Evolutionary conservation across 169 alveolate genomes (phyloP), one percentile per base, ranked within the genome.

Genomic region (Plasmodium vivax): DNA sequence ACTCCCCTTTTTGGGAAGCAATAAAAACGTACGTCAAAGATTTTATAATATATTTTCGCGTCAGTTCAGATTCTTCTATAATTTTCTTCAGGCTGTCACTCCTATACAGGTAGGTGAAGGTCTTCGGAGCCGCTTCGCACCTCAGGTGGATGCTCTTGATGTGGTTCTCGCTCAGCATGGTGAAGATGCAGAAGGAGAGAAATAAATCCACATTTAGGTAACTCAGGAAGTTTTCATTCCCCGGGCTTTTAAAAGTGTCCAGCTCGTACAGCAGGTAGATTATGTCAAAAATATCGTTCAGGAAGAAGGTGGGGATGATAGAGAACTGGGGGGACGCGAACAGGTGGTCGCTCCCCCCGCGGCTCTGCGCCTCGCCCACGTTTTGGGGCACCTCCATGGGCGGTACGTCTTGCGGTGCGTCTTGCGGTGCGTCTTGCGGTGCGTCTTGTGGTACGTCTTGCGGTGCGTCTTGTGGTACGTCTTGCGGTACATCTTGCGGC

Each of bases 71-170:
- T 75, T 54, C 96, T 74, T 88, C 94, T 43, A 95, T 77, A 75
- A 96, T 27, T 27, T 75, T 45, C 54, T 92, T 85, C 87, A 68
- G 23, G 10, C 77, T 72, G 82, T 96, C 94, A 82, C 27, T 75
- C 73, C 94, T 94, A 91, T 96, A 92, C 54, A 96, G 81, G 96
- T 82, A 77, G 14, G 96, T 82, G 38, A 96, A 84, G 9, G 96
- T 93, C 51, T 95, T 84, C 36, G 97, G 94, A 80, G 97, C 96
- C n/a, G 95, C 96, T 87, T 97, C 98, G 85, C 98, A 97, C 51
- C 98, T 97, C 41, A 96, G 83, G 68, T 98, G 98, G 4, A 97
- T 96, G 81, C 97, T 97, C 75, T 96, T 97, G 84, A 97, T 96
- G 83, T 93, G 94, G 56, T 85, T 73, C 30, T 97, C 97, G 30